These are phyloP conservation scores for Hanseniaspora nectarophila DNA, from an alignment of 805 yeast species.

Conservation along the genomic window DNA sequence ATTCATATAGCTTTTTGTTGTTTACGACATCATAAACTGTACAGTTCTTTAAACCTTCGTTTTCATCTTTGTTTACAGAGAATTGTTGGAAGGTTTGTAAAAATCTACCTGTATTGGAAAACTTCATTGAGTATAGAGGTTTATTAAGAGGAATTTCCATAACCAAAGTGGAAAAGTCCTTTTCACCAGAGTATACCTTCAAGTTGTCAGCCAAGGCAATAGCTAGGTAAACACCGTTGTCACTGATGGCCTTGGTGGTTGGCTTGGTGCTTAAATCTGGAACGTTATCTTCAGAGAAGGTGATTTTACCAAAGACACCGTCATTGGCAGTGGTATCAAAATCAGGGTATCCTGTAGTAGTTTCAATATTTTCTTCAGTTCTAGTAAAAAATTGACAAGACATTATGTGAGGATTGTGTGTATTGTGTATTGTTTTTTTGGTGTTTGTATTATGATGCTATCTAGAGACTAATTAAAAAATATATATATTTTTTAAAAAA, in stretches of 20 bases:
- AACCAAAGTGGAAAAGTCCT: conserved; percentile 20
- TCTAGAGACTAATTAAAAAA: too few relatives aligned
- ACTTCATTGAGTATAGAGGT: conserved; percentile 64
- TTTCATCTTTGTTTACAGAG: conserved; percentile 54
- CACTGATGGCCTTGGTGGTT: conserved; percentile 25
- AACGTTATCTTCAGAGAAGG: conserved; percentile 22
- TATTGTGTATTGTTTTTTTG: background rate
- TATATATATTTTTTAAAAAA: too few relatives aligned
- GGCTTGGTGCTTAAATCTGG: conserved; percentile 15
- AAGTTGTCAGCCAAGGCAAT: conserved; percentile 17
- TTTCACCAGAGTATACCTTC: conserved; percentile 24
- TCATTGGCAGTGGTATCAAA: conserved; percentile 15
- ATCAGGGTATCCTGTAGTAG: conserved; percentile 29
- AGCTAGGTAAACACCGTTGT: conserved; percentile 29
- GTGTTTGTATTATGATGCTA: too few relatives aligned
- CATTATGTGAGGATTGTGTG: conserved; percentile 19
- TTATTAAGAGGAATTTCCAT: conserved; percentile 34
- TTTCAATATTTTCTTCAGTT: conserved; percentile 27
- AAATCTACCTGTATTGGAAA: conserved; percentile 79
- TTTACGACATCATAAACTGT: conserved; percentile 53
- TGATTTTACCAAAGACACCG: conserved; percentile 18
- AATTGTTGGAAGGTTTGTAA: conserved; percentile 88
- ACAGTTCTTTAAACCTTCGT: conserved; percentile 61
- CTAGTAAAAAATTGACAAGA: conserved; percentile 28
- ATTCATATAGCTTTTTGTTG: conserved; percentile 29